Evolutionary conservation across 164 flowering plant species (phyloP), one percentile per base, ranked within the genome.

Genomic region (Annona cherimola): DNA sequence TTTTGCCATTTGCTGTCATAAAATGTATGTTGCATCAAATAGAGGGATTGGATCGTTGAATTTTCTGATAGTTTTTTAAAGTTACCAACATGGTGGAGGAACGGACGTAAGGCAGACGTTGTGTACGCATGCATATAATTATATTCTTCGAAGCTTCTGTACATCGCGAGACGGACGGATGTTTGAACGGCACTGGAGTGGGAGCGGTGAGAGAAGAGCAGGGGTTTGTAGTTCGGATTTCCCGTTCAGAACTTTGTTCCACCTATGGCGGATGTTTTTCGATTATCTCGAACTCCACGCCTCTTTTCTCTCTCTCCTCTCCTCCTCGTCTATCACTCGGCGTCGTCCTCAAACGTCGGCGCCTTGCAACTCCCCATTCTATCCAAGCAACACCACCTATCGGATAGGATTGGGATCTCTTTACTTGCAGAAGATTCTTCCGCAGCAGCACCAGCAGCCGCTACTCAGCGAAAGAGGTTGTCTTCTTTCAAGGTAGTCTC

Each of bases 181-280:
- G 35, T 26, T 26, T 26, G 35, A 26, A 26, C 35, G 35, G 35
- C 35, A 26, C 35, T 26, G 35, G 35, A 26, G 35, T 26, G 35
- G 35, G 35, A 26, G 35, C 35, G 35, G 35, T 26, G 35, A 26
- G 35, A 26, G 35, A 26, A 26, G 35, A 26, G 35, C 35, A 26
- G 35, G 35, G 35, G 35, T 26, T 26, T 26, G 35, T 26, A 26
- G 35, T 26, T n/a, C n/a, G n/a, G n/a, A n/a, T n/a, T n/a, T n/a
- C n/a, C n/a, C n/a, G n/a, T n/a, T 26, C 35, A 26, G 35, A 26
- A 26, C 35, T 26, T 26, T 26, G 35, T 26, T 26, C 55, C 72
- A 74, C 67, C 66, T 16, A 88, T 88, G 91, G 91, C 89, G 11
- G 88, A 81, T 76, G 85, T 75, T 69, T 62, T 84, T 67, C 63